phyloP scores from a whole-genome alignment of 176 grass and related monocot genomes.

The Guadua angustifolia region DNA sequence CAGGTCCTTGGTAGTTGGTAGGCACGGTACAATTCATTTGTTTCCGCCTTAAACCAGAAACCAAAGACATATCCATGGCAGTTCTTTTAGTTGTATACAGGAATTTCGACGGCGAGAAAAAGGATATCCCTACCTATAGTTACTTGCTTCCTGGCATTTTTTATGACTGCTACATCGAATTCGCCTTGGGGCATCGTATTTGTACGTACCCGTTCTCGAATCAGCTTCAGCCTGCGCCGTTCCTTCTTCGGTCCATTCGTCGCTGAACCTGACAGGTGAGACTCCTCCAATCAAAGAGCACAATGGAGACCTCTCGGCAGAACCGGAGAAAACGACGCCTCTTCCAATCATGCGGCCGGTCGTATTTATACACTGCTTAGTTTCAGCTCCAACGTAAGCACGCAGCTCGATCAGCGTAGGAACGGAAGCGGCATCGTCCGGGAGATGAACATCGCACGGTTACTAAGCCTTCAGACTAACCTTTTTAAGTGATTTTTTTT shows the following conservation, averaged over 20 bases:
- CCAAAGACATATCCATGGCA: not conserved
- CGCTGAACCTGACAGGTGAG: not conserved
- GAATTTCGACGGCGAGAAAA: constrained; percentile 5
- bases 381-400: not conserved
- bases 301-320: not conserved
- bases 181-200: not conserved
- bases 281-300: not conserved
- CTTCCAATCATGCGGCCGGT: constrained; percentile 8
- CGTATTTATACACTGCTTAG: not conserved
- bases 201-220: not conserved
- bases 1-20: not conserved
- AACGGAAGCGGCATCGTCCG: not conserved
- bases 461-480: not conserved
- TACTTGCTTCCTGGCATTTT: not conserved
- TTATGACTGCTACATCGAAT: not conserved
- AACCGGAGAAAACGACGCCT: not conserved
- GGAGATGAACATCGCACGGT: not conserved
- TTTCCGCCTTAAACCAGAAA: not conserved
- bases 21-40: not conserved
- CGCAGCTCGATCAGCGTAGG: not conserved
- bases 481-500: too few species aligned
- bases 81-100: not conserved
- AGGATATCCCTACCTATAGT: not conserved
- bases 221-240: not conserved
- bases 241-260: not conserved